Base-by-base conservation (phyloP, 2,329 filamentous ascomycete genomes). In the Fusarium duplospermum region DNA sequence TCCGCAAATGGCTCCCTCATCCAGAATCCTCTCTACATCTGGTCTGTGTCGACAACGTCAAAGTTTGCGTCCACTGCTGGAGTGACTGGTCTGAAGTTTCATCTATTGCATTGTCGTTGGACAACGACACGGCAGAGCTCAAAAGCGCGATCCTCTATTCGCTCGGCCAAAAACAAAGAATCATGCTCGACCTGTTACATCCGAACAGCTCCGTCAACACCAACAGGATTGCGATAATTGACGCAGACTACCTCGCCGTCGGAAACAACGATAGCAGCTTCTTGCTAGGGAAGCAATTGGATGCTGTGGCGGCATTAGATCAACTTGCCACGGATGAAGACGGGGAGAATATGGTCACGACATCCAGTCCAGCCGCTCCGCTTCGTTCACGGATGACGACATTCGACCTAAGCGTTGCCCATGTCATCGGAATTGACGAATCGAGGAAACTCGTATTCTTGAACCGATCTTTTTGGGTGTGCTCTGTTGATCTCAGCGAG, bases 361-460 rank as follows among this genome's bases (percentile, higher is more conserved):
- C 50, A 42, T 42, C 57, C 29, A 36, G 18, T n/a, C 57, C 35
- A 35, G 24, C 40, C 31, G n/a, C 24, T 65, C 45, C 47, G 20
- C 38, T 64, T 64, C 8, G 20, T 29, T 64, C 59, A 27, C 20
- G 13, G 20, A 56, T 52, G 11, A 64, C 29, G 20, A 45, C 27
- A n/a, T 69, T 66, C 20, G 38, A 57, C n/a, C 31, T 54, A 13
- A 59, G 22, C 33, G 38, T 70, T 60, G 70, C 67, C 2, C 74
- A 60, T 11, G 70, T 80, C 9, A 73, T 80, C 20, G 70, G 80
- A 16, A 77, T 83, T 58, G 79, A 81, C 24, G 81, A 81, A 42
- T 76, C 80, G 57, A 79, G 82, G 56, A 82, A 81, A 22, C 76
- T 80, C 1, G 77, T 84, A 22, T 77, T 71, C 54, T 40, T 81